Conservation (phyloP, 164 flowering plant genomes). For the Annona cherimola region DNA sequence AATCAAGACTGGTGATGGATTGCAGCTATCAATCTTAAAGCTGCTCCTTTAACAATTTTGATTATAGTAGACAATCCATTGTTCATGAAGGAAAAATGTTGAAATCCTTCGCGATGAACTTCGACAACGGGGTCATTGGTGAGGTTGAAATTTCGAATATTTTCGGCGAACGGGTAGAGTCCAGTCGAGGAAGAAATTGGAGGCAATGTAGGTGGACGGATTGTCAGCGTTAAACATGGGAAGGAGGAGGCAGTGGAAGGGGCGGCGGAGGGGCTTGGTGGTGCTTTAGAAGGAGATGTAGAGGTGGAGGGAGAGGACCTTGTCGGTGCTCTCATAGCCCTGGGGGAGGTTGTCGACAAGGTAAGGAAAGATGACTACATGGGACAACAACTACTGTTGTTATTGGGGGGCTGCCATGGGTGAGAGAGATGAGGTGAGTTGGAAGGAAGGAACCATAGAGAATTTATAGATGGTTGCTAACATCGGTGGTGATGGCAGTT, state of each 20-base stretch:
- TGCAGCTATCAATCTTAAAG: too few relatives aligned
- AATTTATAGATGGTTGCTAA: too few relatives aligned
- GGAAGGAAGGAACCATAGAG: too few relatives aligned
- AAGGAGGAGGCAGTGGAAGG: slow-evolving; percentile 16
- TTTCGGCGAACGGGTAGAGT: slow-evolving; percentile 20
- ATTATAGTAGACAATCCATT: too few relatives aligned
- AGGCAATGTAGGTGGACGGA: slow-evolving; percentile 31
- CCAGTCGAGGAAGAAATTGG: slow-evolving; percentile 36
- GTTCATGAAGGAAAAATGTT: too few relatives aligned
- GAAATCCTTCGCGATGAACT: slow-evolving; percentile 7
- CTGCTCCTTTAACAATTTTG: too few relatives aligned
- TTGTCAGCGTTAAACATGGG: slow-evolving; percentile 12
- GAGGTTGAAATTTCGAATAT: neutral
- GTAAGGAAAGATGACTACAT: slow-evolving; percentile 29
- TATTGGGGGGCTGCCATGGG: too few relatives aligned
- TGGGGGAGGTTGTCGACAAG: slow-evolving; percentile 14
- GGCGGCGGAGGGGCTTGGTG: slow-evolving; percentile 19
- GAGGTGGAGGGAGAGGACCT: slow-evolving; percentile 26
- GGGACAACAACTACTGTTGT: neutral
- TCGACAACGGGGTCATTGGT: neutral
- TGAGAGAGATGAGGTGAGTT: too few relatives aligned
- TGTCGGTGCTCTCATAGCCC: slow-evolving; percentile 29
- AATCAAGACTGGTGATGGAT: too few relatives aligned
- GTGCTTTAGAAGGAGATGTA: slow-evolving; percentile 13
- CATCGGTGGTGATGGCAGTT: too few relatives aligned